These are phyloP conservation scores for Colletotrichum sp. DNA, from an alignment of 2,329 filamentous ascomycete genomes.

Conservation along the genomic window DNA sequence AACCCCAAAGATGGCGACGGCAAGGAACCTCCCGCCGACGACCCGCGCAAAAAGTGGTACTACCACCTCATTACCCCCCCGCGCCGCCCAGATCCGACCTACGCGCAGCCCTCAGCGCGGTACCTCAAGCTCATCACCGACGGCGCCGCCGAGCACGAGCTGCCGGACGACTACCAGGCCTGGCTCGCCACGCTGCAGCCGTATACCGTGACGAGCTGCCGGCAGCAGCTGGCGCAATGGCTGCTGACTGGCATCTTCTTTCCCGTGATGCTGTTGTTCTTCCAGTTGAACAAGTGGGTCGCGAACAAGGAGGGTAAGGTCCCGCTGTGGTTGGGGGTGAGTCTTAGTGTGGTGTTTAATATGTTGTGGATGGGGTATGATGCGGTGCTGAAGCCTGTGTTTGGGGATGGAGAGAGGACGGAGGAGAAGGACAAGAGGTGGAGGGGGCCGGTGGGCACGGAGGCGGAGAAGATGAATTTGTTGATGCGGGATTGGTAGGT, in stretches of 20 bases:
- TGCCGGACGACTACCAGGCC: slow-evolving; percentile 78
- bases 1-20: not conserved
- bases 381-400: slow-evolving; percentile 58
- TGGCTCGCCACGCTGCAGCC: slow-evolving; percentile 74
- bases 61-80: slow-evolving; percentile 48
- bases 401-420: slow-evolving; percentile 86
- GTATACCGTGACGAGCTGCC: slow-evolving; percentile 70
- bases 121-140: slow-evolving; percentile 82
- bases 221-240: slow-evolving; percentile 71
- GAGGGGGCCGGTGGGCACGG: not conserved
- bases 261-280: slow-evolving; percentile 26
- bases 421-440: slow-evolving; percentile 26
- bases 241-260: slow-evolving; percentile 54
- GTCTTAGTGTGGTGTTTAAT: slow-evolving; percentile 59
- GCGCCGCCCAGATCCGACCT: slow-evolving; percentile 68
- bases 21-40: not conserved
- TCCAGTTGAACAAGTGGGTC: slow-evolving; percentile 45
- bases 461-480: slow-evolving; percentile 2
- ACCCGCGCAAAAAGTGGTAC: slow-evolving; percentile 46
- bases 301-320: slow-evolving; percentile 70
- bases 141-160: slow-evolving; percentile 79
- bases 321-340: slow-evolving; percentile 68
- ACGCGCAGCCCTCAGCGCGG: slow-evolving; percentile 82
- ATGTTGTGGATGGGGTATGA: slow-evolving; percentile 53
- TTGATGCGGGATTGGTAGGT: not conserved